Conservation (phyloP, 306 rosid species). For the Dryas drummondii region DNA sequence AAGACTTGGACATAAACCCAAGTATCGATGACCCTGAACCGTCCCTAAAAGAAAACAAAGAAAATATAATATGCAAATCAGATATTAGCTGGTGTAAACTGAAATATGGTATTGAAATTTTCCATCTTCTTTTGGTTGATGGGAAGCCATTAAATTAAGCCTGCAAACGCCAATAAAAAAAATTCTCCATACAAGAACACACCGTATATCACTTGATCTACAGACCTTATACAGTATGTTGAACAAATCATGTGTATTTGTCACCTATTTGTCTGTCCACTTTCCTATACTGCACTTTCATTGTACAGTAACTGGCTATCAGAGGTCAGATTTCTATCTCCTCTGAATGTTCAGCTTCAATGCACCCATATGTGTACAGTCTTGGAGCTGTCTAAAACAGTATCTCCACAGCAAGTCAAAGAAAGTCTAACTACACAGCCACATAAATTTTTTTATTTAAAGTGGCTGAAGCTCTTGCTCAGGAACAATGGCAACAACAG, state of each 20-base stretch:
- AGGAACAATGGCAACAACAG: conserved; percentile 24
- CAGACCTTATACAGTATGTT: background rate
- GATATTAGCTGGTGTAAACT: no score
- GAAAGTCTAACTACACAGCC: background rate
- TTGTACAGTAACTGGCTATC: conserved; percentile 13
- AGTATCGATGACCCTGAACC: no score
- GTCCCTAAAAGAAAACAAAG: no score
- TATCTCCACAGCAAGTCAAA: background rate
- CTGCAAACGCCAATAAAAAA: background rate
- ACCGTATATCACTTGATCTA: background rate
- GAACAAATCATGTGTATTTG: background rate
- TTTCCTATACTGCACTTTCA: conserved; percentile 3
- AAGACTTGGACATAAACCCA: no score
- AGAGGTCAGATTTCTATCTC: conserved; percentile 20
- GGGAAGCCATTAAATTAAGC: background rate
- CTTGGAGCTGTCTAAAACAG: conserved; percentile 3
- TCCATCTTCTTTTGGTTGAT: background rate
- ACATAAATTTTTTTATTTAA: background rate
- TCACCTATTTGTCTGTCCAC: background rate
- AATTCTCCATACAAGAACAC: background rate
- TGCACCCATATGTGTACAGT: background rate
- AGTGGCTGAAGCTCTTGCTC: conserved; percentile 61
- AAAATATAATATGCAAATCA: no score
- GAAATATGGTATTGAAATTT: no score
- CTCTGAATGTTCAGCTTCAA: conserved; percentile 9